These are phyloP conservation scores for Aspergillus floridensis DNA, from an alignment of 2,329 filamentous ascomycete species.

Conservation along the genomic window DNA sequence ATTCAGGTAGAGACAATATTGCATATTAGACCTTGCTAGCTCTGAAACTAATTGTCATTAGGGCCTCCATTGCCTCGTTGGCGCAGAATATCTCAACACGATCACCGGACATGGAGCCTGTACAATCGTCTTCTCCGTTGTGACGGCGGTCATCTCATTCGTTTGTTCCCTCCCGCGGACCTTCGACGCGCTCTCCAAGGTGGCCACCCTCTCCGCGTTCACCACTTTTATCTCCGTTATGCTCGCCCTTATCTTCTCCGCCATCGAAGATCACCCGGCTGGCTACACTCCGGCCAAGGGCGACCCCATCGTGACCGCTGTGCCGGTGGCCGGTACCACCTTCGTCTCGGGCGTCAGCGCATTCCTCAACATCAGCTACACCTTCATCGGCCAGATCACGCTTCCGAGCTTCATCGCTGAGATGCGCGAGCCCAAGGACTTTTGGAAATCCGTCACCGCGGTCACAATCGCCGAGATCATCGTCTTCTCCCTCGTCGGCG, in stretches of 20 bases:
- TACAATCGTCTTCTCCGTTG: slow-evolving; percentile 74
- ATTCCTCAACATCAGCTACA: slow-evolving; percentile 94
- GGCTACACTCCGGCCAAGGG: slow-evolving; percentile 61
- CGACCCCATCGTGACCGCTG: slow-evolving; percentile 64
- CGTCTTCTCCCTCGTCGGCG: slow-evolving; percentile 78
- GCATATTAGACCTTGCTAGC: neutral
- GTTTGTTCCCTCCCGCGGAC: slow-evolving; percentile 79
- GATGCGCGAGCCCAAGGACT: slow-evolving; percentile 78
- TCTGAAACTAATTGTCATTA: slow-evolving; percentile 27
- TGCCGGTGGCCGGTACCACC: slow-evolving; percentile 68
- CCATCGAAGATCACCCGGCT: slow-evolving; percentile 69
- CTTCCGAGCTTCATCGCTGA: slow-evolving; percentile 93
- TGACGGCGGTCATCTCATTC: slow-evolving; percentile 73
- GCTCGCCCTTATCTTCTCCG: slow-evolving; percentile 78
- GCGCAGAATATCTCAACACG: slow-evolving; percentile 85
- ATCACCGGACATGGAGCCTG: slow-evolving; percentile 72
- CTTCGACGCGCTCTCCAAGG: slow-evolving; percentile 73
- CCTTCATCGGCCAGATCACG: slow-evolving; percentile 93
- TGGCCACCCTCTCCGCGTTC: slow-evolving; percentile 74
- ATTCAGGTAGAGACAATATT: slow-evolving; percentile 59
- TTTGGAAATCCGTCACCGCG: slow-evolving; percentile 87
- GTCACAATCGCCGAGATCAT: slow-evolving; percentile 87
- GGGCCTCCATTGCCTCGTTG: slow-evolving; percentile 78
- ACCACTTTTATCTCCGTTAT: slow-evolving; percentile 91
- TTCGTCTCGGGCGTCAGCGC: slow-evolving; percentile 82